These are phyloP conservation scores for Juglanconis oblonga DNA, from an alignment of 2,329 filamentous ascomycete genomes.

Conservation along the genomic window DNA sequence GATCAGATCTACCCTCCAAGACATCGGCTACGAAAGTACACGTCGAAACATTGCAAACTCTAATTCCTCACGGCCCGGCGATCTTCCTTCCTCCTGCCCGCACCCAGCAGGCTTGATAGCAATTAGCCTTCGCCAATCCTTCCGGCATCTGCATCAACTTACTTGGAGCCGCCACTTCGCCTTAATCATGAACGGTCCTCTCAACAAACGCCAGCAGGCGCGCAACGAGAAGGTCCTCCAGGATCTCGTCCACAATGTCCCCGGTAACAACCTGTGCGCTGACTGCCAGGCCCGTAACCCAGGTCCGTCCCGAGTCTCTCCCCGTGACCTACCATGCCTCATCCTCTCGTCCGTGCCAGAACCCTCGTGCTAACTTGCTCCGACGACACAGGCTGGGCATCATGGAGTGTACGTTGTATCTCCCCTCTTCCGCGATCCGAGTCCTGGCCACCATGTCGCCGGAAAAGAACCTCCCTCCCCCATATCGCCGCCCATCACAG, in stretches of 20 bases:
- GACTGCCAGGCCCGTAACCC: slow-evolving; percentile 91
- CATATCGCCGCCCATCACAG: not conserved
- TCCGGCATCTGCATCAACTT: not conserved
- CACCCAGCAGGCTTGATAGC: not conserved
- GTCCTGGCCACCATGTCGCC: slow-evolving; percentile 13
- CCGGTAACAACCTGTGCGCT: slow-evolving; percentile 90
- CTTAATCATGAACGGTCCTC: slow-evolving; percentile 8
- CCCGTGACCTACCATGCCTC: slow-evolving; percentile 23
- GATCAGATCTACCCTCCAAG: not conserved
- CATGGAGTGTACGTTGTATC: slow-evolving; percentile 76
- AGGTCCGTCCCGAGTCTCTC: slow-evolving; percentile 53
- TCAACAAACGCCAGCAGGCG: slow-evolving; percentile 95
- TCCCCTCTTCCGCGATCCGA: slow-evolving; percentile 17
- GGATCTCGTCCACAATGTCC: slow-evolving; percentile 76
- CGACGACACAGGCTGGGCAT: slow-evolving; percentile 79
- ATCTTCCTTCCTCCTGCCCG: not conserved
- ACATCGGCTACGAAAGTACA: not conserved
- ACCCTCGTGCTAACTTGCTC: not conserved
- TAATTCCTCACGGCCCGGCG: not conserved
- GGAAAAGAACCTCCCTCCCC: not conserved
- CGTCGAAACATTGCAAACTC: not conserved
- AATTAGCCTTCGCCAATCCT: no score
- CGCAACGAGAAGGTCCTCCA: slow-evolving; percentile 92
- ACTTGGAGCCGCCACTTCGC: not conserved
- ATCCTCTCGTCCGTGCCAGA: slow-evolving; percentile 23